Evolutionary conservation across 2,329 filamentous ascomycete species (phyloP), one percentile per base, ranked within the genome.

Genomic region (Aspergillus sp.): DNA sequence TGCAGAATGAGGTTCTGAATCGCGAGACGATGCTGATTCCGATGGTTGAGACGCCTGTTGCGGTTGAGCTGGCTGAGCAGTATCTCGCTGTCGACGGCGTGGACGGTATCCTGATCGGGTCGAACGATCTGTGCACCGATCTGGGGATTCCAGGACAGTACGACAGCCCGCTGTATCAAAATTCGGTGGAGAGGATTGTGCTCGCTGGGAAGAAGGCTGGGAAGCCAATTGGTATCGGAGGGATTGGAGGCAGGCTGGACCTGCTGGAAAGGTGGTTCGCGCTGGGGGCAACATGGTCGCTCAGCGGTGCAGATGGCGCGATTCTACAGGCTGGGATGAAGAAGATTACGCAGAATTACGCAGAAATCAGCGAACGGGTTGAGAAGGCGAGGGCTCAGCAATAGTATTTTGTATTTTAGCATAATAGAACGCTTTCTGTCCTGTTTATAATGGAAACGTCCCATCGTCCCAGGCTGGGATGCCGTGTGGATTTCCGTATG

Each of bases 81-180:
- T 71, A 78, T 34, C 67, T 73, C 1, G 74, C 74, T 0, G 58
- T 78, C 1, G 71, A 77, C 0, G 76, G 77, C 0, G 77, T 80
- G 4, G 78, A 80, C 57, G 72, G 66, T 1, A 62, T 80, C 0
- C 64, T 80, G 3, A 72, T 80, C 18, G 77, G 78, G 5, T 74
- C 76, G 1, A 80, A 80, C 48, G 78, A 80, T 55, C 62, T 80
- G 48, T 74, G 68, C 18, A 71, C 74, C 1, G 77, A 80, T 42
- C 70, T 80, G 66, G 77, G 77, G 0, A 77, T 77, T 30, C 74
- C 75, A 0, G 76, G 76, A 2, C 63, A 76, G 43, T 77, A 74
- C 53, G 74, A 77, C 36, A 71, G 74, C 59, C 62, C 68, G 2
- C 39, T 61, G 8, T 72, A 69, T 43, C 50, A 66, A 39, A 56